Percentiles rank a stretch among this genome's conserved stretches.
Conservation (phyloP, 257 asterid species). For the Penstemon newberryi region DNA sequence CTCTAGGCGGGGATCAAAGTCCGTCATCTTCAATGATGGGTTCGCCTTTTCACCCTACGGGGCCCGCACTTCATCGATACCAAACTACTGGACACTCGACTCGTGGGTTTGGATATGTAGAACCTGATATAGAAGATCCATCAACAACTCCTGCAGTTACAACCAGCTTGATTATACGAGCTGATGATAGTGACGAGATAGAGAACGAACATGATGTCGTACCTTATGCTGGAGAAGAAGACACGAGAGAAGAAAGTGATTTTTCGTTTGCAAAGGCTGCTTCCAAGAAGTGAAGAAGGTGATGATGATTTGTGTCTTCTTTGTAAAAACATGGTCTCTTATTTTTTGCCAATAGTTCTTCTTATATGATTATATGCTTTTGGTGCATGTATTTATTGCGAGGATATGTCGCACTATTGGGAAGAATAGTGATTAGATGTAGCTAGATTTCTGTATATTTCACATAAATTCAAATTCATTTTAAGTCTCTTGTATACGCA, state of each 20-base stretch:
- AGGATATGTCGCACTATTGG: too few relatives aligned
- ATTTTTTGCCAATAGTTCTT: too few relatives aligned
- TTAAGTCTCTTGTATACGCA: too few relatives aligned
- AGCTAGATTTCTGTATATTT: too few relatives aligned
- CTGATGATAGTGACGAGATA: constrained; percentile 32
- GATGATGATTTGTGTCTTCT: too few relatives aligned
- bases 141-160: constrained; percentile 44
- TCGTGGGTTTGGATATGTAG: constrained; percentile 37
- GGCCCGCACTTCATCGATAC: constrained; percentile 64
- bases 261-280: constrained; percentile 73
- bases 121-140: constrained; percentile 69
- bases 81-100: constrained; percentile 69
- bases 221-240: constrained; percentile 25
- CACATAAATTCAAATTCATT: too few relatives aligned
- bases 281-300: constrained; percentile 34
- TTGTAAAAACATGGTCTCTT: too few relatives aligned
- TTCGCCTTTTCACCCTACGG: constrained; percentile 46
- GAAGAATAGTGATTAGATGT: too few relatives aligned
- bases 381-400: too few relatives aligned
- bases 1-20: constrained; percentile 10
- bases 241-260: constrained; percentile 47
- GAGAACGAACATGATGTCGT: constrained; percentile 31
- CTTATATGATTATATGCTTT: too few relatives aligned
- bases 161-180: constrained; percentile 42
- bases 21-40: constrained; percentile 18